These are phyloP conservation scores for Cladosporium sp. DNA, from an alignment of 2,329 filamentous ascomycete species.

Conservation along the genomic window DNA sequence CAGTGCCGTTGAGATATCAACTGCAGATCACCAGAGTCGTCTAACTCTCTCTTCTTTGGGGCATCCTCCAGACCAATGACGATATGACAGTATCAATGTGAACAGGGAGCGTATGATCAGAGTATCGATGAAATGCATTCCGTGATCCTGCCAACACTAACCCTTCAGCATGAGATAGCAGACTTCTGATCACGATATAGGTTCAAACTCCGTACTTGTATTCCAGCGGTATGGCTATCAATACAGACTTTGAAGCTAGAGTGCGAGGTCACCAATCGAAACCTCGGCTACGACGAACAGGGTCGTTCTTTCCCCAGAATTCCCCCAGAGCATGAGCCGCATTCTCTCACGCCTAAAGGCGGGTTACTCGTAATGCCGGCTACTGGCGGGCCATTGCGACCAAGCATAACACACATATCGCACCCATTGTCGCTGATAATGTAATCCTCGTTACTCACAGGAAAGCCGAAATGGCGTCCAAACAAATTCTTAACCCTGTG, in stretches of 20 bases:
- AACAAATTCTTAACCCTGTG: constrained; percentile 8
- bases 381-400: constrained; percentile 5
- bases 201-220: no score
- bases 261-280: neutral
- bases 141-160: neutral
- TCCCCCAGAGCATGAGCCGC: neutral
- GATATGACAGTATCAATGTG: neutral
- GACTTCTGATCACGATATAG: neutral
- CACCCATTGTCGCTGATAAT: constrained; percentile 12
- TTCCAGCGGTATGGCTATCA: no score
- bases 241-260: no score
- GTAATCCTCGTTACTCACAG: neutral
- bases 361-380: neutral
- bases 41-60: no score
- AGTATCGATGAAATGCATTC: neutral
- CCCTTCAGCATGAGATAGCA: neutral
- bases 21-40: neutral
- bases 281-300: neutral
- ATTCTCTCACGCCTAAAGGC: no score
- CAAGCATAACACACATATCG: constrained; percentile 7
- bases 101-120: neutral
- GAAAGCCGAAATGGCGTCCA: constrained; percentile 21
- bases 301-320: constrained; percentile 8
- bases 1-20: neutral
- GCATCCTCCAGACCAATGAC: no score